Evolutionary conservation across 2,329 filamentous ascomycete species (phyloP).

Genomic region (Talaromyces sp.): DNA sequence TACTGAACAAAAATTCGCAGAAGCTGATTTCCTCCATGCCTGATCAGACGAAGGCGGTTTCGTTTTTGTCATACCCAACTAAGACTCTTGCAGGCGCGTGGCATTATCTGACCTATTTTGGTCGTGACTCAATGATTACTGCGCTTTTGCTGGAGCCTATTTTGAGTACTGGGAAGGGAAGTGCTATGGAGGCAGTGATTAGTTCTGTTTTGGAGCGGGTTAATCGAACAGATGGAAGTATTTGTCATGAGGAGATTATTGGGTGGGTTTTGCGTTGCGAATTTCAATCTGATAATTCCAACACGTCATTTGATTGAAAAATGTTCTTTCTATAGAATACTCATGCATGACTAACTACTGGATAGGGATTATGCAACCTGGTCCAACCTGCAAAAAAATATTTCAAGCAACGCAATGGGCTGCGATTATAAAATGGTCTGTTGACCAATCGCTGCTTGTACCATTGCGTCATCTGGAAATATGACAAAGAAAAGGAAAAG

Average conservation of each 20-base stretch:
- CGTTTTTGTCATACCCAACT: conserved; percentile 65
- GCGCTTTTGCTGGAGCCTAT: conserved; percentile 61
- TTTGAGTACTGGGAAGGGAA: conserved; percentile 57
- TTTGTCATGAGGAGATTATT: conserved; percentile 67
- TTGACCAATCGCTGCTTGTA: not conserved
- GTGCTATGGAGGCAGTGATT: conserved; percentile 64
- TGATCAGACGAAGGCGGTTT: conserved; percentile 56
- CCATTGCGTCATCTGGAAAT: too few species aligned
- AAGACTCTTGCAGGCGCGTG: conserved; percentile 67
- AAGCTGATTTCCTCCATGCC: conserved; percentile 50
- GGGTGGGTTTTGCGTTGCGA: too few species aligned
- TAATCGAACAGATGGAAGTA: conserved; percentile 61
- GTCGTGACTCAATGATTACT: conserved; percentile 66
- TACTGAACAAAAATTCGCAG: conserved; percentile 54
- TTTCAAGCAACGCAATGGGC: conserved; percentile 54
- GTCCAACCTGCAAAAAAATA: conserved; percentile 57
- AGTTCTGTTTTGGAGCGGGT: conserved; percentile 63
- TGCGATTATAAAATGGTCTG: conserved; percentile 61
- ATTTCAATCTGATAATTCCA: too few species aligned
- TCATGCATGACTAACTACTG: conserved; percentile 5
- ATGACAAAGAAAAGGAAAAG: not conserved
- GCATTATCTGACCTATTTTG: conserved; percentile 69
- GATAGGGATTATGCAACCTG: conserved; percentile 64
- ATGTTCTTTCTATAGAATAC: too few species aligned
- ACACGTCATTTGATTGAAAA: too few species aligned